Percentiles rank a stretch among this genome's conserved stretches.
Conservation (phyloP, 2,329 filamentous ascomycete genomes). For the Zymoseptoria crescenta region DNA sequence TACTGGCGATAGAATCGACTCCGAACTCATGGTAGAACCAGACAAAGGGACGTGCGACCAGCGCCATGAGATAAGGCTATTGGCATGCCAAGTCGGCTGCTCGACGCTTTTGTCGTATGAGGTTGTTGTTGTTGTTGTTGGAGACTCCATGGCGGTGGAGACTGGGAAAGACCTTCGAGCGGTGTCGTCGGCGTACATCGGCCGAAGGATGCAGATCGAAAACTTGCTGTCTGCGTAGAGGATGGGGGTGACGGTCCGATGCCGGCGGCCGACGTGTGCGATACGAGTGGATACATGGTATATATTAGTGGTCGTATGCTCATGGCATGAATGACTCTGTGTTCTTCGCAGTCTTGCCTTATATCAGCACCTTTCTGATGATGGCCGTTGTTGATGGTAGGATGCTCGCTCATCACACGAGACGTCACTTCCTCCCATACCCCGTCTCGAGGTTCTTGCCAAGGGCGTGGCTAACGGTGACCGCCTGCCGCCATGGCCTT, state of each 20-base stretch:
- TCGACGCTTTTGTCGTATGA: neutral
- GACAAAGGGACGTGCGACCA: slow-evolving; percentile 12
- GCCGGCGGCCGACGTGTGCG: neutral
- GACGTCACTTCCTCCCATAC: neutral
- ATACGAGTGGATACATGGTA: neutral
- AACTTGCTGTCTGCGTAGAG: neutral
- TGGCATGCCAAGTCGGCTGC: slow-evolving; percentile 2
- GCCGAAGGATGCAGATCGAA: neutral
- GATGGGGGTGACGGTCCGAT: neutral
- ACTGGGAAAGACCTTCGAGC: neutral
- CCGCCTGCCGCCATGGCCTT: neutral
- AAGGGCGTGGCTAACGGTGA: neutral
- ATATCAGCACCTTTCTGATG: no score
- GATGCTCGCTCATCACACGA: no score
- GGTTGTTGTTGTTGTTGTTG: neutral
- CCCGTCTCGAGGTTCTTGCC: neutral
- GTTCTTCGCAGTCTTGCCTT: no score
- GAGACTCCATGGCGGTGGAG: neutral
- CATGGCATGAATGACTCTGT: neutral
- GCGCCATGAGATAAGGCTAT: slow-evolving; percentile 14
- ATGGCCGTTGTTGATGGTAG: neutral
- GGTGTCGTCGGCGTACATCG: neutral
- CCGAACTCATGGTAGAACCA: slow-evolving; percentile 31
- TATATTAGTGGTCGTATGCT: neutral
- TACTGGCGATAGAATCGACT: slow-evolving; percentile 24